A percentile compares a stretch with the other conserved stretches of the same genome.
Conservation (phyloP, 2,329 filamentous ascomycete genomes). For the Davidsoniella virescens region DNA sequence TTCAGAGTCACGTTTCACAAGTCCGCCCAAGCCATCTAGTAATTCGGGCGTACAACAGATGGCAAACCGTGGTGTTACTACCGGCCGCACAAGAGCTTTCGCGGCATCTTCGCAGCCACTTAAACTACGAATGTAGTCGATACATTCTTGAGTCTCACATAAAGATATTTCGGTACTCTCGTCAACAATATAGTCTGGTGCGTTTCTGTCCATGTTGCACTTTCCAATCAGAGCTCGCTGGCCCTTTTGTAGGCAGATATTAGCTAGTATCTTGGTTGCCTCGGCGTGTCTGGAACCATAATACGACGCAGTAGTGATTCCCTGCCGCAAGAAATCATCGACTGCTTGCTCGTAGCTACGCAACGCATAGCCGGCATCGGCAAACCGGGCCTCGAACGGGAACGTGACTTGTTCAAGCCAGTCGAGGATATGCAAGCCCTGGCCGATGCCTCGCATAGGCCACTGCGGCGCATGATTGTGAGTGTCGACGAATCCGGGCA, state of each 20-base stretch:
- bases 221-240: slow-evolving; percentile 47
- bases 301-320: slow-evolving; percentile 45
- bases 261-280: slow-evolving; percentile 40
- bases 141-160: slow-evolving; percentile 30
- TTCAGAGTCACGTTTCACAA: slow-evolving; percentile 30
- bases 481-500: slow-evolving; percentile 48
- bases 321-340: slow-evolving; percentile 41
- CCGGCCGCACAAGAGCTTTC: slow-evolving; percentile 28
- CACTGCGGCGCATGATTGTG: slow-evolving; percentile 51
- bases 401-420: slow-evolving; percentile 52
- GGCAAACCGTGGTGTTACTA: slow-evolving; percentile 44
- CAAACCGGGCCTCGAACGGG: slow-evolving; percentile 44
- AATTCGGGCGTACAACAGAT: slow-evolving; percentile 41
- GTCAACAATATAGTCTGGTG: slow-evolving; percentile 38
- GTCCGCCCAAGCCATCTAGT: slow-evolving; percentile 36
- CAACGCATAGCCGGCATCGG: slow-evolving; percentile 34
- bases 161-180: slow-evolving; percentile 29
- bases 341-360: slow-evolving; percentile 36
- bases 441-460: slow-evolving; percentile 31
- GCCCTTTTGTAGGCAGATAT: slow-evolving; percentile 33
- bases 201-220: slow-evolving; percentile 44
- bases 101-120: slow-evolving; percentile 22
- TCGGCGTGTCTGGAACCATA: slow-evolving; percentile 39
- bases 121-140: slow-evolving; percentile 29
- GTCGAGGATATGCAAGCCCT: slow-evolving; percentile 38